Evolutionary conservation across 2,329 filamentous ascomycete species (phyloP), one percentile per base, ranked within the genome.

Genomic region (Aspergillus neoniger): DNA sequence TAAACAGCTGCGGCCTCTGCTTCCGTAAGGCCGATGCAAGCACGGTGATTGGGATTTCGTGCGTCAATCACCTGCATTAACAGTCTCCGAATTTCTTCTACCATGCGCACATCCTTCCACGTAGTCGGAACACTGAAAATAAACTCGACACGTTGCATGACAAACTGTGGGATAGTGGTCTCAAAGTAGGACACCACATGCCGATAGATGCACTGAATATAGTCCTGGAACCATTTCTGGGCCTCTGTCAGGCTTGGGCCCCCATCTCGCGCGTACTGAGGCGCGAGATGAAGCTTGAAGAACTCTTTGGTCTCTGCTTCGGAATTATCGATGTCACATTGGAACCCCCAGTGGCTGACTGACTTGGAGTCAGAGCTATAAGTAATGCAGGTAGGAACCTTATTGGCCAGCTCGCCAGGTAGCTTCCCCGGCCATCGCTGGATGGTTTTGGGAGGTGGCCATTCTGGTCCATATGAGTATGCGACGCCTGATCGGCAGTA

Each of bases 1-100:
- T 82, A 79, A 1, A 84, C 81, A 25, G 82, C 82, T 2, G 82
- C 82, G 5, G 82, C 82, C 65, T 84, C 82, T 0, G 82, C 82
- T 68, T 85, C 82, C 0, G 82, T 84, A 15, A 85, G 70, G 0
- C 80, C 80, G 53, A 84, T 80, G 0, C 61, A 70, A 4, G 77
- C 74, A 2, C 62, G 69, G 66, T 83, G 81, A 28, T 70, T 65
- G 0, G 63, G 60, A 21, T 63, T 64, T 51, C 66, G 67, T 12
- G 66, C 65, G 60, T 74, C 72, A 14, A 76, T 72, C 2, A 72
- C 74, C 1, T 55, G 50, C 55, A 69, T 58, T 2, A 77, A 69
- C 2, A 75, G 66, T 6, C 44, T 51, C n/a, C 70, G 62, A 9
- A 72, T 77, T 49, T 75, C 68, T 39, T 74, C 72, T 19, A 78